These are phyloP conservation scores for Saitoella complicata DNA, from an alignment of 805 yeast genomes.

Conservation along the genomic window DNA sequence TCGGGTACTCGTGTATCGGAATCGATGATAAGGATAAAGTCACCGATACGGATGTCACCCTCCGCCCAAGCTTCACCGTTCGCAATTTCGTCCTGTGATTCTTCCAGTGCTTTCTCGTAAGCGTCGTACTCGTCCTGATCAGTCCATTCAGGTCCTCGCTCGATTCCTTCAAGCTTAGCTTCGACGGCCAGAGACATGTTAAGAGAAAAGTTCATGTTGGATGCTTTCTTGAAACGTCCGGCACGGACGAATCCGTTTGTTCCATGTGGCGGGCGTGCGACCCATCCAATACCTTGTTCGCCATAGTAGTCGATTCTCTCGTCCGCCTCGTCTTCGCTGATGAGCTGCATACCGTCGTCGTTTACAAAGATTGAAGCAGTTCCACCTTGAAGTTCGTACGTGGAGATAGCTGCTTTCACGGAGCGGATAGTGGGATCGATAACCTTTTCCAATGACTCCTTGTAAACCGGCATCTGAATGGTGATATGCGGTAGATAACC, in stretches of 20 bases:
- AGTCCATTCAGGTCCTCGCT: conserved; percentile 8
- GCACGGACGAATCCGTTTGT: conserved; percentile 8
- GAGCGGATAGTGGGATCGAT: conserved; percentile 10
- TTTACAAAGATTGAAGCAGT: conserved; percentile 10
- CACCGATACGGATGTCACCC: conserved; percentile 11
- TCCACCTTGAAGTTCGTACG: conserved; percentile 11
- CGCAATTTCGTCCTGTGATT: conserved; percentile 2
- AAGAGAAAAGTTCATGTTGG: conserved; percentile 10
- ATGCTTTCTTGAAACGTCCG: conserved; percentile 10
- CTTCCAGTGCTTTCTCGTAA: conserved; percentile 6
- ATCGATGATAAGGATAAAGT: conserved; percentile 8
- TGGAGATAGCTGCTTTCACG: conserved; percentile 7
- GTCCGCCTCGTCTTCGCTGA: conserved; percentile 6
- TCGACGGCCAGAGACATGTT: conserved; percentile 9
- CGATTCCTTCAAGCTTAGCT: conserved; percentile 4
- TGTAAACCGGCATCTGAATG: conserved; percentile 10
- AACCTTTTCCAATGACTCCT: conserved; percentile 9
- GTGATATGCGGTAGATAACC: conserved; percentile 10
- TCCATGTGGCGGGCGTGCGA: conserved; percentile 10
- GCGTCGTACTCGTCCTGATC: conserved; percentile 7
- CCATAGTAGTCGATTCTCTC: conserved; percentile 5
- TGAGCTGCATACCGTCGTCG: conserved; percentile 11
- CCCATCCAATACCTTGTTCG: conserved; percentile 10
- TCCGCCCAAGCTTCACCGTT: conserved; percentile 5
- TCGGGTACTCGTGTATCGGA: conserved; percentile 11